Evolutionary conservation across 192 early-diverging fungal genomes (phyloP), one percentile per base, ranked within the genome.

Genomic region (Rhizophlyctis rosea): DNA sequence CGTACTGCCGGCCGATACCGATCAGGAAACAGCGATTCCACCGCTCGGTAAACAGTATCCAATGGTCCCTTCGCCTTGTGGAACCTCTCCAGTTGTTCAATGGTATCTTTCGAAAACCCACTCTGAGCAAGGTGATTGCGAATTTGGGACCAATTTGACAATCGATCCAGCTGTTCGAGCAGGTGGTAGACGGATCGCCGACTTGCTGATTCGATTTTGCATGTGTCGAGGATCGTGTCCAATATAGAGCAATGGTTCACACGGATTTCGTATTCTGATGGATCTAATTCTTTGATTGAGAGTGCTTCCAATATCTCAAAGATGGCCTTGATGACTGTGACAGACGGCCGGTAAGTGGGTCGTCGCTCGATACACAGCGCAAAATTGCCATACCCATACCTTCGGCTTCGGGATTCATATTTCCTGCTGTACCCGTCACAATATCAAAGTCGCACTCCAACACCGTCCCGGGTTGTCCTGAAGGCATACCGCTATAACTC

Each of bases 361-460:
- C n/a, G n/a, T n/a, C n/a, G n/a, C n/a, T n/a, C n/a, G n/a, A n/a
- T n/a, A n/a, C n/a, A n/a, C n/a, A n/a, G n/a, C n/a, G n/a, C n/a
- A n/a, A n/a, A n/a, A n/a, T n/a, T n/a, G n/a, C n/a, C n/a, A n/a
- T 30, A 21, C 29, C 39, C 39, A 7, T 47, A 62, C 68, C 71
- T 70, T 98, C 96, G 2, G 93, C 93, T 33, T 94, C 94, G 0
- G 90, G 83, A 36, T 91, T 80, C 85, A 87, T 89, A 55, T 65
- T 80, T 44, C 66, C 73, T 53, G 70, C 63, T 13, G 75, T 84
- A 54, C 72, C 71, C 35, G 85, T 86, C 3, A 96, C 88, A 47
- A 95, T 90, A 63, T 98, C 96, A 78, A 97, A 97, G 55, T 94
- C 91, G 47, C 86, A 92, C 61, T 94, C 93, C 28, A 82, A 62